These are phyloP conservation scores for Gaertneriomyces semiglobifer DNA, from an alignment of 192 early-diverging fungal species.

Conservation along the genomic window DNA sequence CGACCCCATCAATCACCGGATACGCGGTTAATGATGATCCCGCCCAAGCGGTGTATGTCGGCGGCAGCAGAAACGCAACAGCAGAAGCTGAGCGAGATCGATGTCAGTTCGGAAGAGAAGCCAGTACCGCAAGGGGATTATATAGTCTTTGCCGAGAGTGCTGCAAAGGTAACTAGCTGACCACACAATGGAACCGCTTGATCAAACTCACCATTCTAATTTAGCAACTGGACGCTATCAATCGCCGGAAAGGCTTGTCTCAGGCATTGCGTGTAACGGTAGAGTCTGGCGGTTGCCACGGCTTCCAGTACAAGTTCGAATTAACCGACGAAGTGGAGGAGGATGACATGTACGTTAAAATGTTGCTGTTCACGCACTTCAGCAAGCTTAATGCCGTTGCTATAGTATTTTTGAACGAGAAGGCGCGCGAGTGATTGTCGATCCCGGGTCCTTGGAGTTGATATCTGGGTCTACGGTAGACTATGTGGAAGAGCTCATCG, in stretches of 20 bases:
- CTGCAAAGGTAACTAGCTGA: too few species aligned
- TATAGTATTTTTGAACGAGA: conserved; percentile 45
- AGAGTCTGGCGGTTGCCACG: conserved; percentile 56
- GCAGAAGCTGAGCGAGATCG: too few species aligned
- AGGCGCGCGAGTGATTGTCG: conserved; percentile 43
- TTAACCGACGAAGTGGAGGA: conserved; percentile 36
- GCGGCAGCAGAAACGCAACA: too few species aligned
- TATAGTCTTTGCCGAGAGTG: too few species aligned
- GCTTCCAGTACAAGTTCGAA: conserved; percentile 54
- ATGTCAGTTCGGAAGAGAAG: too few species aligned
- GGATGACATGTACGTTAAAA: conserved; percentile 40
- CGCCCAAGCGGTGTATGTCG: too few species aligned
- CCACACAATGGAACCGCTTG: too few species aligned
- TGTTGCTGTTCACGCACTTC: too few species aligned
- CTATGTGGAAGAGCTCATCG: conserved; percentile 55
- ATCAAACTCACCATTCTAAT: background rate
- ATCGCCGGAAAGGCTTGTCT: conserved; percentile 7
- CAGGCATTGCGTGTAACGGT: conserved; percentile 42
- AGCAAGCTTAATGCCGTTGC: background rate
- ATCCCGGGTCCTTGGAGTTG: conserved; percentile 42
- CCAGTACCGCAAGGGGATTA: too few species aligned
- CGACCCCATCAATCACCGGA: too few species aligned
- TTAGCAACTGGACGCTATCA: conserved; percentile 38
- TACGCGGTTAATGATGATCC: too few species aligned
- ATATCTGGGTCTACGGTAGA: conserved; percentile 44